These are phyloP conservation scores for Tinospora cordifolia DNA, from an alignment of 164 flowering plant genomes.

Conservation along the genomic window DNA sequence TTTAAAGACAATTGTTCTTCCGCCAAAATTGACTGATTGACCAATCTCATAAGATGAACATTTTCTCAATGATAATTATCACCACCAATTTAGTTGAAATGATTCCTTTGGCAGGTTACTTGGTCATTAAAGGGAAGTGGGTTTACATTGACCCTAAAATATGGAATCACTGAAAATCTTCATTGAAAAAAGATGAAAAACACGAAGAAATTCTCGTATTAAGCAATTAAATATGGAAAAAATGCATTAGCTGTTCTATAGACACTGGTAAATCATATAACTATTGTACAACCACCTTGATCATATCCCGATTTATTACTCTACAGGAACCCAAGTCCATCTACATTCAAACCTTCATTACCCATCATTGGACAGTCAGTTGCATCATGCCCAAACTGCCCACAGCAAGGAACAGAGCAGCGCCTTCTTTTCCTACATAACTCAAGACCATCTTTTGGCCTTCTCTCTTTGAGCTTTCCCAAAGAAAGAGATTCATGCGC, in stretches of 20 bases:
- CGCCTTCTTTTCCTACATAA: slow-evolving; percentile 41
- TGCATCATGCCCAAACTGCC: slow-evolving; percentile 65
- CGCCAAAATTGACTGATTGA: not conserved
- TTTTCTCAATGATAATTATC: not conserved
- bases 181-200: not conserved
- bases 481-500: slow-evolving; percentile 33
- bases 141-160: not conserved
- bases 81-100: not conserved
- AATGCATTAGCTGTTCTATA: slow-evolving; percentile 16
- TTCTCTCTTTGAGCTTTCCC: slow-evolving; percentile 55
- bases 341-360: slow-evolving; percentile 43
- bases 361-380: slow-evolving; percentile 51
- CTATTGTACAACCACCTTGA: no score
- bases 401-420: slow-evolving; percentile 49
- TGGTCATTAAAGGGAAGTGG: not conserved
- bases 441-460: slow-evolving; percentile 39
- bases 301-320: no score
- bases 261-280: slow-evolving; percentile 13
- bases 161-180: not conserved
- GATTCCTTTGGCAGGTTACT: not conserved
- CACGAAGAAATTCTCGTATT: slow-evolving; percentile 6
- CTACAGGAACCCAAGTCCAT: no score
- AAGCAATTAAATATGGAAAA: slow-evolving; percentile 10
- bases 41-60: not conserved
- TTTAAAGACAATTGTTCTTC: not conserved